These are phyloP conservation scores for Phytophthora idaei DNA, from an alignment of 352 stramenopile species.

Conservation along the genomic window DNA sequence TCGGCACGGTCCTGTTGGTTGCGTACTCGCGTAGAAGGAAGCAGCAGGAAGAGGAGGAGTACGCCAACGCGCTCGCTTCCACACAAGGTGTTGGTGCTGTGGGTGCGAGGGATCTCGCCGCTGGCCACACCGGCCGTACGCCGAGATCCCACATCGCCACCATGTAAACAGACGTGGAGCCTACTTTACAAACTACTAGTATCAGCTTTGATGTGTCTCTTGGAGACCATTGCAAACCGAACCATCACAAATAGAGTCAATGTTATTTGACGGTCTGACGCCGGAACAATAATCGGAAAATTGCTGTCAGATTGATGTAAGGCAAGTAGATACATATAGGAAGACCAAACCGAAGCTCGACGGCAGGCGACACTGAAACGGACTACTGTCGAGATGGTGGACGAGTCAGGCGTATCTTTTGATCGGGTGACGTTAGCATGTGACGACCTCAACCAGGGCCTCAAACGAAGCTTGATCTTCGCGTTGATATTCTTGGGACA, in stretches of 20 bases:
- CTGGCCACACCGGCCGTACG: constrained; percentile 41
- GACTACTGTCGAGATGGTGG: background rate
- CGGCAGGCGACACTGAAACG: background rate
- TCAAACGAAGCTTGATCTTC: background rate
- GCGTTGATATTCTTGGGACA: constrained; percentile 19
- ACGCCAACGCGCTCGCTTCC: constrained; percentile 40
- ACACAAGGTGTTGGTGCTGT: constrained; percentile 30
- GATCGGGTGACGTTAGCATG: constrained; percentile 12
- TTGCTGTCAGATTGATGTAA: too few species aligned
- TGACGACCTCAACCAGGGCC: background rate
- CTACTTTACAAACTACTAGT: constrained; percentile 14
- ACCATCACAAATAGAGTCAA: constrained; percentile 18
- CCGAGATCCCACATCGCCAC: constrained; percentile 68
- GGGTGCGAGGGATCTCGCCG: constrained; percentile 22
- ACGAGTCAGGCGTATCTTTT: constrained; percentile 15
- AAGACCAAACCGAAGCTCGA: too few species aligned
- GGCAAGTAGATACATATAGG: too few species aligned
- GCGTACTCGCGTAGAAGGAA: constrained; percentile 70
- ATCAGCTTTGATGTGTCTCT: constrained; percentile 17
- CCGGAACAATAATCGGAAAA: too few species aligned
- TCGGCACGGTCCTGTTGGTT: constrained; percentile 62
- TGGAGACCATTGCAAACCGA: background rate
- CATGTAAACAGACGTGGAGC: constrained; percentile 48
- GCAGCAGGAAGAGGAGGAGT: constrained; percentile 50
- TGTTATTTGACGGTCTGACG: constrained; percentile 11